A percentile compares a stretch with the other conserved stretches of the same genome.
These are phyloP conservation scores for Sugiyamaella chiloensis DNA, from an alignment of 805 yeast species.

Conservation along the genomic window DNA sequence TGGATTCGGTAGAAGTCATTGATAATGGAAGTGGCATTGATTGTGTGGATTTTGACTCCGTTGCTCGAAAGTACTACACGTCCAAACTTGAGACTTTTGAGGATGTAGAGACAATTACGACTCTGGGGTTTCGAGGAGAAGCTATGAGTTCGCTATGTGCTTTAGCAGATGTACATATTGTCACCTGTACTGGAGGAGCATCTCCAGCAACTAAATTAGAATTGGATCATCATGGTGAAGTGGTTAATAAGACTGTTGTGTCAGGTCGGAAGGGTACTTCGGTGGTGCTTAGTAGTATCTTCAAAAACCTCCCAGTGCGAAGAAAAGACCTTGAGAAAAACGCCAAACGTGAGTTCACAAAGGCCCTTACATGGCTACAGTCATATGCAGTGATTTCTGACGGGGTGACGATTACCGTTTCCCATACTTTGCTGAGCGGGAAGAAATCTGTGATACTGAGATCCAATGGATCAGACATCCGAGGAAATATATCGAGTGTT, in stretches of 20 bases:
- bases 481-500: constrained; percentile 59
- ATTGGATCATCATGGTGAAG: constrained; percentile 54
- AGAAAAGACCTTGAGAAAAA: constrained; percentile 67
- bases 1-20: constrained; percentile 61
- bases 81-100: constrained; percentile 47
- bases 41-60: constrained; percentile 42
- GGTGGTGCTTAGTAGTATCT: constrained; percentile 55
- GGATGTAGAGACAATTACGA: constrained; percentile 39
- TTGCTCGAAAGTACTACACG: constrained; percentile 52
- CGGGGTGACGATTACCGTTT: constrained; percentile 56
- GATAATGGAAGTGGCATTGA: constrained; percentile 76
- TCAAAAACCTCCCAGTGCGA: constrained; percentile 76
- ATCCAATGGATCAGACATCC: constrained; percentile 46
- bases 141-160: constrained; percentile 57
- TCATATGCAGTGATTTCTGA: constrained; percentile 62
- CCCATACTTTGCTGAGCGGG: constrained; percentile 44
- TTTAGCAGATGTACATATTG: constrained; percentile 44
- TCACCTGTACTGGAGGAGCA: constrained; percentile 40
- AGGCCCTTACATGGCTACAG: constrained; percentile 60
- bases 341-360: constrained; percentile 65
- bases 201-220: constrained; percentile 54
- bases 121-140: constrained; percentile 74
- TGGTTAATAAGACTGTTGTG: constrained; percentile 37
- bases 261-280: constrained; percentile 71
- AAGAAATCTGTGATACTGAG: constrained; percentile 58